Evolutionary conservation across 2,329 filamentous ascomycete genomes (phyloP).

Genomic region (Aspergillus pseudoterreus): DNA sequence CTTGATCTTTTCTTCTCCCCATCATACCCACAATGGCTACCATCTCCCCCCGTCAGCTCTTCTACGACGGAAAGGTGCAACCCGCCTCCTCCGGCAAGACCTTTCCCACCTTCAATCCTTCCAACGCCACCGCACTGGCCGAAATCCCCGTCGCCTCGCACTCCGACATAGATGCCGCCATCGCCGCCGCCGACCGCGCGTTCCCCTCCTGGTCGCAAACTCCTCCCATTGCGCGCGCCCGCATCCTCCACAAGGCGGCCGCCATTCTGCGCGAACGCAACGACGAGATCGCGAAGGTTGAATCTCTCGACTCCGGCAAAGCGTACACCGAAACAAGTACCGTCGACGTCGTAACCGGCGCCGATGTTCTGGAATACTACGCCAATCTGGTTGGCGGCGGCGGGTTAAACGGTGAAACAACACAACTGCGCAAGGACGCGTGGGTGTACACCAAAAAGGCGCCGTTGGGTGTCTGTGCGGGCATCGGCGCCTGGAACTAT

Average conservation of each 20-base stretch:
- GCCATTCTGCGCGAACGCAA: slow-evolving; percentile 70
- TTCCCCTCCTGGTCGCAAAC: slow-evolving; percentile 75
- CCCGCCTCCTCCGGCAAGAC: slow-evolving; percentile 56
- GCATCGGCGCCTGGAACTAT: slow-evolving; percentile 90
- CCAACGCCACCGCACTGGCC: slow-evolving; percentile 65
- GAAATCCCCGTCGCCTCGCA: slow-evolving; percentile 68
- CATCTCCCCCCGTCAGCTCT: slow-evolving; percentile 59
- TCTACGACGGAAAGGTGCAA: slow-evolving; percentile 69
- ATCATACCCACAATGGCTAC: slow-evolving; percentile 22
- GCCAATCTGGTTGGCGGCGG: slow-evolving; percentile 74
- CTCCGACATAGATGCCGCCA: slow-evolving; percentile 66
- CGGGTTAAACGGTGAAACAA: slow-evolving; percentile 75
- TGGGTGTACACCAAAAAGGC: slow-evolving; percentile 82
- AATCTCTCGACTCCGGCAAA: slow-evolving; percentile 85
- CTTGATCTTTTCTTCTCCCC: slow-evolving; percentile 7
- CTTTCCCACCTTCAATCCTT: slow-evolving; percentile 72
- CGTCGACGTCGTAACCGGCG: slow-evolving; percentile 78
- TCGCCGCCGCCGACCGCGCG: slow-evolving; percentile 66
- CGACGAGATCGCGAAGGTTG: slow-evolving; percentile 71
- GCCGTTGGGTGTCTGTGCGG: slow-evolving; percentile 76
- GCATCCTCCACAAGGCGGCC: slow-evolving; percentile 74
- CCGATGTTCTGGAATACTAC: slow-evolving; percentile 83
- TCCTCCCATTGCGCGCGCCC: slow-evolving; percentile 68
- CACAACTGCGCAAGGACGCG: slow-evolving; percentile 68
- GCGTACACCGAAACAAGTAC: slow-evolving; percentile 78